A percentile compares a stretch with the other conserved stretches of the same genome.
Evolutionary conservation across 768 basidiomycete species (phyloP).

Genomic region (Hypsizygus marmoreus): DNA sequence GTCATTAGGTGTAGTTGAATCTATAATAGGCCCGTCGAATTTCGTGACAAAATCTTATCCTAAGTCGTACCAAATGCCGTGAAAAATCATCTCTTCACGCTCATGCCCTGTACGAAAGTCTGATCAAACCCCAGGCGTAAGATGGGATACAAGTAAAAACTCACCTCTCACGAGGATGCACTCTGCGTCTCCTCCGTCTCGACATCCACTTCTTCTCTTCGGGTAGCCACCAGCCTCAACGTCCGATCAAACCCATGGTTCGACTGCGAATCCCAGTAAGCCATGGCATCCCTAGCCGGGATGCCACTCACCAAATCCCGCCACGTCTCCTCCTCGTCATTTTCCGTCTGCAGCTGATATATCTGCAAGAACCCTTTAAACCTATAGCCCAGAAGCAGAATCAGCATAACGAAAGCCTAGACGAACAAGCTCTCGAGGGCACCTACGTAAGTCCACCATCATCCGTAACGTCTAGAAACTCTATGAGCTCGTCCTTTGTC

Average conservation of each 20-base stretch:
- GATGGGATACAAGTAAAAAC: too few species aligned
- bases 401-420: background rate
- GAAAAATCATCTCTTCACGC: too few species aligned
- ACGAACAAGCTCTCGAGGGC: background rate
- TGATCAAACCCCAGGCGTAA: too few species aligned
- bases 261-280: slow-evolving; percentile 42
- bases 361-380: slow-evolving; percentile 82
- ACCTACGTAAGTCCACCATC: slow-evolving; percentile 74
- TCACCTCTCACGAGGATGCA: slow-evolving; percentile 6
- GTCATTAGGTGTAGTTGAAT: slow-evolving; percentile 1
- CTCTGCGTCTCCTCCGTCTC: slow-evolving; percentile 9
- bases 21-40: too few species aligned
- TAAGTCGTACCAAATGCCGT: slow-evolving; percentile 3
- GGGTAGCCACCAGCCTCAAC: slow-evolving; percentile 56
- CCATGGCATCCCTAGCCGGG: slow-evolving; percentile 4
- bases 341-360: slow-evolving; percentile 84
- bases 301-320: slow-evolving; percentile 62
- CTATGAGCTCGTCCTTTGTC: slow-evolving; percentile 75
- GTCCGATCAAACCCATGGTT: slow-evolving; percentile 77
- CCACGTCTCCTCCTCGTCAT: slow-evolving; percentile 86
- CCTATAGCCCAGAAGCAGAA: slow-evolving; percentile 32
- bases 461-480: slow-evolving; percentile 75
- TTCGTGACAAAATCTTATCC: background rate
- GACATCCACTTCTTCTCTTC: slow-evolving; percentile 51
- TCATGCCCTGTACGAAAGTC: too few species aligned